phyloP scores from a whole-genome alignment of 495 filamentous ascomycete species.

The Cercophora samala region DNA sequence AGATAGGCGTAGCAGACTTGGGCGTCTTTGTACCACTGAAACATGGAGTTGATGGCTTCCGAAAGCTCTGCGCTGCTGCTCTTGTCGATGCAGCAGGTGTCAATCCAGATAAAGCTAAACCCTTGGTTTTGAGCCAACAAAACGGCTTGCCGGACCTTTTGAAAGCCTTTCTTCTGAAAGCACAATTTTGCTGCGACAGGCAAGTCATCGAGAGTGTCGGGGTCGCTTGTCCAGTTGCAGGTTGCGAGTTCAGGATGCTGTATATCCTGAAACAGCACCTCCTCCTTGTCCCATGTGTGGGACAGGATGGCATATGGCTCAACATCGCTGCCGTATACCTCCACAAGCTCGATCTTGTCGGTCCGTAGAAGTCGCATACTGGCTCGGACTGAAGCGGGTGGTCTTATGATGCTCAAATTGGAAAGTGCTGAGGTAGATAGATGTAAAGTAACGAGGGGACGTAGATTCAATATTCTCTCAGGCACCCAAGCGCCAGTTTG shows the following conservation, averaged over 20 bases:
- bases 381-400: not conserved
- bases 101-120: not conserved
- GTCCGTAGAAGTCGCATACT: not conserved
- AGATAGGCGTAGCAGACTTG: not conserved
- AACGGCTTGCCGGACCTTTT: not conserved
- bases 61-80: not conserved
- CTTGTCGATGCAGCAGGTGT: not conserved
- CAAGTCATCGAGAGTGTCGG: not conserved
- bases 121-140: not conserved
- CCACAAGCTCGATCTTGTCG: not conserved
- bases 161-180: not conserved
- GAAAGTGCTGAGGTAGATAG: not conserved
- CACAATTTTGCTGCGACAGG: not conserved
- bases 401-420: not conserved
- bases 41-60: not conserved
- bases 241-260: not conserved
- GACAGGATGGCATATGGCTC: not conserved
- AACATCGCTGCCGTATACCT: not conserved
- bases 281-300: not conserved
- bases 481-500: too few relatives aligned
- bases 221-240: not conserved
- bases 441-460: too few relatives aligned
- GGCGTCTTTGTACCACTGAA: not conserved
- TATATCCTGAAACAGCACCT: slow-evolving; percentile 3
- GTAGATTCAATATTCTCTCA: too few relatives aligned